A percentile compares a stretch with the other conserved stretches of the same genome.
These are phyloP conservation scores for Byssoonygena ceratinophila DNA, from an alignment of 2,329 filamentous ascomycete species.

Conservation along the genomic window DNA sequence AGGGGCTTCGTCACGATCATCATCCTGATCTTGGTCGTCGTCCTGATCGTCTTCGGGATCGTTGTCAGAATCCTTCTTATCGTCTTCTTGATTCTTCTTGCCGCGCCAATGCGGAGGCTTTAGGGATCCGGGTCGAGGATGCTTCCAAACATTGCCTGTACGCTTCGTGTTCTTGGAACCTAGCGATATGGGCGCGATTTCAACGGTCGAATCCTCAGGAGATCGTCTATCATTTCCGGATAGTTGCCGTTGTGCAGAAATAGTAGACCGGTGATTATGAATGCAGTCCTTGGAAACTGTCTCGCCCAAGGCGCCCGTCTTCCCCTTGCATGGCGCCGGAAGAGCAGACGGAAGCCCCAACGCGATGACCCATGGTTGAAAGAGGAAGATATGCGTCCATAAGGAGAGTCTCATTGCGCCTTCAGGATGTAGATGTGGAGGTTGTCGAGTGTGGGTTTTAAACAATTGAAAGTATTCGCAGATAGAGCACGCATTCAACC, in stretches of 20 bases:
- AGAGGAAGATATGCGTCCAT: not conserved
- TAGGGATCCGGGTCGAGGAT: too few species aligned
- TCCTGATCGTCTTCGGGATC: not conserved
- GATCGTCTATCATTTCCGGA: not conserved
- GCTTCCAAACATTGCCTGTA: too few species aligned
- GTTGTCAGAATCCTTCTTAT: not conserved
- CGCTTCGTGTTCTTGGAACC: not conserved
- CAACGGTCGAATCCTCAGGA: not conserved
- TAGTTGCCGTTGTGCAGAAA: not conserved
- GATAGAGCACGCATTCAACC: not conserved
- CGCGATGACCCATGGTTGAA: not conserved
- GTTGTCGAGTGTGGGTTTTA: not conserved
- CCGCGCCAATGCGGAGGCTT: not conserved
- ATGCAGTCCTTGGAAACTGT: not conserved
- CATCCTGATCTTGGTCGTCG: not conserved
- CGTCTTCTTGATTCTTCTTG: not conserved
- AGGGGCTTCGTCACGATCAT: not conserved
- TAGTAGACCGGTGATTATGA: not conserved
- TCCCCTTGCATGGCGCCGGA: not conserved
- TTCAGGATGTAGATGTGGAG: not conserved
- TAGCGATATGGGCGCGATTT: not conserved
- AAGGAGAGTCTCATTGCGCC: conserved; percentile 2
- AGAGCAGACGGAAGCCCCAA: not conserved
- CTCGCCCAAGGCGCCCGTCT: not conserved
- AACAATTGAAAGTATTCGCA: not conserved